Conservation (phyloP, 257 asterid species). For the Jaltomata sinuosa region DNA sequence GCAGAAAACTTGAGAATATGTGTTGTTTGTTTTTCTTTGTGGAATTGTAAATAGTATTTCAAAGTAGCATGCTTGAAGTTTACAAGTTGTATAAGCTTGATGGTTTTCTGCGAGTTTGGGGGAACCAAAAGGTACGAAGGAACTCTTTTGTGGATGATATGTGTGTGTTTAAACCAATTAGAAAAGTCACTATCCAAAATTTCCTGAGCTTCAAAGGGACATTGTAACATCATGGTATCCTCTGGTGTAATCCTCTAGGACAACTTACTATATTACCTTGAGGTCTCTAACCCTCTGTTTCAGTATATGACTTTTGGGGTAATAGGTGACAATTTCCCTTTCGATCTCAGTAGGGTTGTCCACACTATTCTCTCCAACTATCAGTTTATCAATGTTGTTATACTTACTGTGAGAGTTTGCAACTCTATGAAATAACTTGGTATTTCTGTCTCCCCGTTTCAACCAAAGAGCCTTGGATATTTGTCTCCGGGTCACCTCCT, state of each 20-base stretch:
- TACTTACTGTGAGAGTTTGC: not conserved
- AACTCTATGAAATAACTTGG: not conserved
- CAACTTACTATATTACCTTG: not conserved
- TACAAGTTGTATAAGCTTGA: not conserved
- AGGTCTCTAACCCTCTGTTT: not conserved
- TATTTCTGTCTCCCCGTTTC: not conserved
- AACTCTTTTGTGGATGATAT: not conserved
- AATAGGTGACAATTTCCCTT: not conserved
- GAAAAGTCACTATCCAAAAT: not conserved
- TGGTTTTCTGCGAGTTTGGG: not conserved
- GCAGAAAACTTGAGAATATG: not conserved
- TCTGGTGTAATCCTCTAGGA: not conserved
- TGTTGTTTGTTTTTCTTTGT: not conserved
- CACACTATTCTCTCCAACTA: not conserved
- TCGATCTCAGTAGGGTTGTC: not conserved
- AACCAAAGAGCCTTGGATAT: not conserved
- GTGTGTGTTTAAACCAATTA: not conserved
- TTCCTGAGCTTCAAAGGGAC: not conserved
- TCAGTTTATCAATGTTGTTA: not conserved
- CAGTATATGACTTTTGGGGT: not conserved
- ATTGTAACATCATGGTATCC: not conserved
- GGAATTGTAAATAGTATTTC: not conserved
- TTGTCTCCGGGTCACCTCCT: not conserved
- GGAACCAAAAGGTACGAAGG: not conserved
- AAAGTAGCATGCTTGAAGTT: not conserved